Base-by-base conservation (phyloP, 176 grass and related monocot genomes). In the Alloteropsis semialata region DNA sequence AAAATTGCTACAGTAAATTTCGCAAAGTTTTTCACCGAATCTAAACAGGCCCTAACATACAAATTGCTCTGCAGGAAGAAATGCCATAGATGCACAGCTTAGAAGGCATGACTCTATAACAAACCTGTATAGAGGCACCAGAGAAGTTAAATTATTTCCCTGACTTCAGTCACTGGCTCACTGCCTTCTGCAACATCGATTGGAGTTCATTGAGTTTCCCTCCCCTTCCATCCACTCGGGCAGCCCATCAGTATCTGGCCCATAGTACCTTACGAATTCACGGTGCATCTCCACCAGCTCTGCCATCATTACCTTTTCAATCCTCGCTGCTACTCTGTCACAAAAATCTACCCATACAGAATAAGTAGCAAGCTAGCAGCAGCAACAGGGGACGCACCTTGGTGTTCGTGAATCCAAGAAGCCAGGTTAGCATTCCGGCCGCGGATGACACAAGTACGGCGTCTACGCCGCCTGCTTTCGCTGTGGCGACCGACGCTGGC, bases 51-150 rank as follows among this genome's bases (percentile, higher is more conserved):
- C n/a, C n/a, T n/a, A 8, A 66, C 30, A 27, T 37, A 45, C 25
- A 66, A 25, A 65, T 58, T 88, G 18, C 19, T 59, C 32, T 38
- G 30, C 33, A 57, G 7, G 9, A 56, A 80, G 5, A 88, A 27
- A 57, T 41, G 5, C 39, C 17, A 57, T 16, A 74, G 34, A 29
- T 29, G 45, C 25, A 32, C 42, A 45, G 66, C 82, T 25, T 7
- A 13, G 72, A 7, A 83, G 41, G 73, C 10, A 54, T 22, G 25
- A 37, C 33, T 46, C 37, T 73, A 70, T 37, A 82, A 56, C 38
- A 6, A 61, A 98, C 96, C 90, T 93, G 89, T 98, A 98, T 21
- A 93, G 85, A 50, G 86, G 88, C 90, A 98, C 86, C 79, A 89
- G 94, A 72, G 81, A 53, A 63, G 75, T 36, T 21, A 84, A 56